Percentiles rank a stretch among this genome's conserved stretches.
Evolutionary conservation across 192 early-diverging fungal species (phyloP).

Genomic region (Coemansia sp.): DNA sequence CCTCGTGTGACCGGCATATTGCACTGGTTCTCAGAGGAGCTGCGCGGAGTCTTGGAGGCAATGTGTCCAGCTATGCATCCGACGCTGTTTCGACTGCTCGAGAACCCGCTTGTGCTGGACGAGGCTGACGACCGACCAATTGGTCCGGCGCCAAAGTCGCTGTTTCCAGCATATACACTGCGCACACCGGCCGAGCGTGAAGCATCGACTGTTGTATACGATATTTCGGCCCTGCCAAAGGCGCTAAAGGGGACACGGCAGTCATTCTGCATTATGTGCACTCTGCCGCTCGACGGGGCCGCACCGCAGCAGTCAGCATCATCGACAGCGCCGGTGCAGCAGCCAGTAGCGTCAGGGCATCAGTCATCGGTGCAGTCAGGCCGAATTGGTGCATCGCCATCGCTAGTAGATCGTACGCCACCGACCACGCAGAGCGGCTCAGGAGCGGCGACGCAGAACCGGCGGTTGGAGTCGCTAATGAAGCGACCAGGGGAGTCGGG

Average conservation of each 20-base stretch:
- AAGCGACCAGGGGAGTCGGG: conserved; percentile 24
- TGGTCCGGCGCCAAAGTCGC: conserved; percentile 27
- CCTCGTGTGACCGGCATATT: conserved; percentile 51
- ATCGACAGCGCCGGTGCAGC: not conserved
- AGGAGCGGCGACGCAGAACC: conserved; percentile 8
- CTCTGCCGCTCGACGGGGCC: conserved; percentile 25
- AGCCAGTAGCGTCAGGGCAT: too few relatives aligned
- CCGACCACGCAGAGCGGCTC: not conserved
- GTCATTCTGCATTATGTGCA: conserved; percentile 56
- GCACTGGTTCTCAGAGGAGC: conserved; percentile 53
- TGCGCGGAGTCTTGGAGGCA: conserved; percentile 45
- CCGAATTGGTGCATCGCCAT: not conserved
- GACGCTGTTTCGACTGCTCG: conserved; percentile 40
- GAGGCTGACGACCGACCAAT: conserved; percentile 5
- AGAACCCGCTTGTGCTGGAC: conserved; percentile 49
- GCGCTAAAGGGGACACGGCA: conserved; percentile 51
- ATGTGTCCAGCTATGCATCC: conserved; percentile 51
- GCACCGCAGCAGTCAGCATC: not conserved
- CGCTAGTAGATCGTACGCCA: conserved; percentile 10
- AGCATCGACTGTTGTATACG: conserved; percentile 29
- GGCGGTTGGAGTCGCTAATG: conserved; percentile 41
- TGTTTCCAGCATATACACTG: conserved; percentile 42
- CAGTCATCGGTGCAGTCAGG: not conserved
- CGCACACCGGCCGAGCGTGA: conserved; percentile 16
- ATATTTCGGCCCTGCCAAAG: conserved; percentile 42